Evolutionary conservation across 352 stramenopile genomes (phyloP), one percentile per base, ranked within the genome.

Genomic region (Phytophthora colocasiae): DNA sequence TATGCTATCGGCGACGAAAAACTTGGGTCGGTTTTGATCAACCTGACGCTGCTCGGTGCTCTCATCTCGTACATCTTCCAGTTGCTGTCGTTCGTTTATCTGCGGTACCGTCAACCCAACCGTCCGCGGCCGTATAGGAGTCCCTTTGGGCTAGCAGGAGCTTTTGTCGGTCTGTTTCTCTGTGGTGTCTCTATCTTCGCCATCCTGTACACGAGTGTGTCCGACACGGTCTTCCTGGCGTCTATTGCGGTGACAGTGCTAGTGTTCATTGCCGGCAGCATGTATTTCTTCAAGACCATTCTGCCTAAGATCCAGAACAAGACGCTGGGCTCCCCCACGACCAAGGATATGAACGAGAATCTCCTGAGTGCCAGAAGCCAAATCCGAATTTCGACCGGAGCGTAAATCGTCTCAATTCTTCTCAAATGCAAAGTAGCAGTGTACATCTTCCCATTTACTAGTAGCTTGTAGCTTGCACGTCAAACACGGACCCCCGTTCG

Each of bases 41-140:
- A 89, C 63, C 72, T 71, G 41, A 71, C 63, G 29, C 43, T 71
- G 12, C 29, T 71, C 47, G 63, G 56, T 6, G 63, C 63, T n/a
- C 72, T 89, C 40, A 63, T 89, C 55, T 87, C 78, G 51, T 89
- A 89, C 63, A 63, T 77, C 19, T 87, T 89, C 51, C 78, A 89
- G 65, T 64, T 89, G 36, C 59, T 75, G n/a, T 78, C 80, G 43
- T 89, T 89, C 58, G 77, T 89, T n/a, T 73, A 58, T 15, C 69
- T 89, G 52, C 78, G 80, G 24, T 49, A 77, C 45, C 65, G 73
- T 29, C 78, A 89, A 32, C 80, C 80, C 7, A 73, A 85, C 34
- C 71, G 80, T 14, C 60, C 56, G 12, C 74, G 80, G 6, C 80
- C 80, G 34, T 87, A 87, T 69, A 66, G 60, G 38, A 83, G 71